phyloP scores from a whole-genome alignment of 139 green algal species.

The Picochlorum sp. region DNA sequence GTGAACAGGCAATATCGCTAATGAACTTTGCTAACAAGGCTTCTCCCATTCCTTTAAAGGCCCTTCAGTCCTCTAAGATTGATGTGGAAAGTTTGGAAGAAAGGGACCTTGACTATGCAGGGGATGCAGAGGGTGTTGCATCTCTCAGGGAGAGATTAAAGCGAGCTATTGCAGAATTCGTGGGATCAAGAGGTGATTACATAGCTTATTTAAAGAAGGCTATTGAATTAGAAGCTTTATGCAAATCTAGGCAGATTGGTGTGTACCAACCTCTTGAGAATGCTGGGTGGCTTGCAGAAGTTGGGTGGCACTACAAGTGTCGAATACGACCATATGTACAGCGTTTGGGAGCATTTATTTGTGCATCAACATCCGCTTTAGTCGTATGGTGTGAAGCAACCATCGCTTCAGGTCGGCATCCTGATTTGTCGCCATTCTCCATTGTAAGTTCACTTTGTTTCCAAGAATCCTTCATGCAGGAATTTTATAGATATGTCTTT shows the following conservation, averaged over 20 bases:
- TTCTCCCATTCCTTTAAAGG: constrained; percentile 13
- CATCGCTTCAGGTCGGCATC: constrained; percentile 52
- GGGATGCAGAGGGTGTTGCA: constrained; percentile 25
- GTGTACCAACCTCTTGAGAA: constrained; percentile 12
- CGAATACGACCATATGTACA: constrained; percentile 34
- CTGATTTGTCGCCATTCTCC: constrained; percentile 76
- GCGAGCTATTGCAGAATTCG: constrained; percentile 23
- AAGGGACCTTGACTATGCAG: constrained; percentile 31
- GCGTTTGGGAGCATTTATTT: constrained; percentile 24
- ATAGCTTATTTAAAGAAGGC: constrained; percentile 29
- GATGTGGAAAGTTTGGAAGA: constrained; percentile 24
- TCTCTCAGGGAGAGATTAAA: constrained; percentile 34
- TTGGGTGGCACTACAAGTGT: constrained; percentile 33
- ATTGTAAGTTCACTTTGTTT: constrained; percentile 6
- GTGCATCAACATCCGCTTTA: constrained; percentile 42
- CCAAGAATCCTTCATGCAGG: background rate
- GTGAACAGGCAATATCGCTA: constrained; percentile 59
- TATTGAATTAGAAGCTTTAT: constrained; percentile 52
- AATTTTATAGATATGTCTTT: too few relatives aligned
- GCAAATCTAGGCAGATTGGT: constrained; percentile 26
- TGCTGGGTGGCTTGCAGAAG: background rate
- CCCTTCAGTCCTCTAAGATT: constrained; percentile 15
- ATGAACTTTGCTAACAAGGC: constrained; percentile 14
- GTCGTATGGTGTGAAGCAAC: constrained; percentile 83
- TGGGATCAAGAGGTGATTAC: constrained; percentile 29